A percentile compares a stretch with the other conserved stretches of the same genome.
Evolutionary conservation across 768 basidiomycete species (phyloP).

Genomic region (Tylopilus rubrobrunneus): DNA sequence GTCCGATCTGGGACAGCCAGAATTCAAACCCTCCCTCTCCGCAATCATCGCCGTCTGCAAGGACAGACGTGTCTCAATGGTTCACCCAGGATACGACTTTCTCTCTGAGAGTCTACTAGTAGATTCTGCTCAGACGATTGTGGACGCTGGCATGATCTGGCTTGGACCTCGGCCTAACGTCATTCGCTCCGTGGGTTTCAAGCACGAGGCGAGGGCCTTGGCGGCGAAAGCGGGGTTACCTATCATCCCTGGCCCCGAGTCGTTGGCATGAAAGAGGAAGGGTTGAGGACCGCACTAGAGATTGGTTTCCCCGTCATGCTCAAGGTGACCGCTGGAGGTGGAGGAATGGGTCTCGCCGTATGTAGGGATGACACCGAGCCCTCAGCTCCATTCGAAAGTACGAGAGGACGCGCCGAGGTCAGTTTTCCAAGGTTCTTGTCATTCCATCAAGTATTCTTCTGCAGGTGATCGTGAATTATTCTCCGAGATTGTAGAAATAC

Average conservation of each 20-base stretch:
- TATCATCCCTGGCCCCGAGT: conserved; percentile 57
- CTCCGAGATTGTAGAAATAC: background rate
- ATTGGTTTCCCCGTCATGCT: conserved; percentile 62
- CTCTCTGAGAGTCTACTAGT: conserved; percentile 65
- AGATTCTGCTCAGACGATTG: conserved; percentile 45
- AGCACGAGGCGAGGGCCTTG: conserved; percentile 51
- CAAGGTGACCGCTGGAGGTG: conserved; percentile 67
- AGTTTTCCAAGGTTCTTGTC: conserved; percentile 22
- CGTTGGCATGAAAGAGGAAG: conserved; percentile 39
- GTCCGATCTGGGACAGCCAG: conserved; percentile 23
- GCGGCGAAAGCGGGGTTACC: conserved; percentile 47
- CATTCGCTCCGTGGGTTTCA: conserved; percentile 55
- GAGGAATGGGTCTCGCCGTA: conserved; percentile 63
- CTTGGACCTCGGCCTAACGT: conserved; percentile 50
- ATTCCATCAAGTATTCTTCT: conserved; percentile 51
- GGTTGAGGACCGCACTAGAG: conserved; percentile 33
- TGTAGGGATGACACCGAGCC: conserved; percentile 44
- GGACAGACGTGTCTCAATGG: conserved; percentile 41
- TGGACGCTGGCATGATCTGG: conserved; percentile 50
- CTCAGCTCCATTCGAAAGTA: conserved; percentile 30
- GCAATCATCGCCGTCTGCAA: conserved; percentile 43
- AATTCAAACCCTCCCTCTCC: conserved; percentile 35
- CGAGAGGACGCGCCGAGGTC: conserved; percentile 39
- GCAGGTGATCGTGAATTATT: conserved; percentile 38
- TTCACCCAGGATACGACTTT: conserved; percentile 66